Conservation (phyloP, 2,329 filamentous ascomycete species). For the Penicillium sp. region DNA sequence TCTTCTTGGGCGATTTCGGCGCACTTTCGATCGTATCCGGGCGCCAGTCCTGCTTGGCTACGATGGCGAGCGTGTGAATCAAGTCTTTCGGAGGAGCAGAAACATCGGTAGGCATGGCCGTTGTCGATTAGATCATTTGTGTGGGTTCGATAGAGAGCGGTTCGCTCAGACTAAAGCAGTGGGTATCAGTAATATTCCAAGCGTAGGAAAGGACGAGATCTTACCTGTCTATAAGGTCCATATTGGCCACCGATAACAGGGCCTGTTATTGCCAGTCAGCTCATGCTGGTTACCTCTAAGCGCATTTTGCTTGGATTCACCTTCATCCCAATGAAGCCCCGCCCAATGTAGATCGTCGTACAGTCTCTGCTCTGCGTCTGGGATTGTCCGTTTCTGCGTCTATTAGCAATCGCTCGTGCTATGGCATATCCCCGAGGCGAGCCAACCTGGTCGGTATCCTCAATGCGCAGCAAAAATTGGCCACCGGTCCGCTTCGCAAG, state of each 20-base stretch:
- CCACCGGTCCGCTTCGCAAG: conserved; percentile 86
- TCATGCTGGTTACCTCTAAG: background rate
- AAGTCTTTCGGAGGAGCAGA: conserved; percentile 77
- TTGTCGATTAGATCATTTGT: conserved; percentile 69
- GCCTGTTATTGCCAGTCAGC: conserved; percentile 51
- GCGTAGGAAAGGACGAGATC: conserved; percentile 2
- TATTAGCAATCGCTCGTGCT: conserved; percentile 37
- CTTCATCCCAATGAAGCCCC: conserved; percentile 91
- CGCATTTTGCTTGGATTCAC: conserved; percentile 42
- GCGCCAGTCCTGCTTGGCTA: conserved; percentile 61
- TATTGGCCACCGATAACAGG: conserved; percentile 79
- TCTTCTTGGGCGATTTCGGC: conserved; percentile 67
- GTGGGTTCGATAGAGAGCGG: conserved; percentile 72
- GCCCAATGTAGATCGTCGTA: conserved; percentile 86
- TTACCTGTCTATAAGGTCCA: conserved; percentile 83
- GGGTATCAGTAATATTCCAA: conserved; percentile 1
- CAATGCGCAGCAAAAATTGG: conserved; percentile 86
- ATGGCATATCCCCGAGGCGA: background rate
- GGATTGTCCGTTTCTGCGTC: conserved; percentile 75
- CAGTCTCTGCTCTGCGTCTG: conserved; percentile 76
- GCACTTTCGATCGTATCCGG: conserved; percentile 75
- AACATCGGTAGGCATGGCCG: conserved; percentile 87
- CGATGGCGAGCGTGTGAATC: conserved; percentile 67
- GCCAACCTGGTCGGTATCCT: conserved; percentile 89
- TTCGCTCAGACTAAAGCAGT: conserved; percentile 71